Base-by-base conservation (phyloP, 2,329 filamentous ascomycete genomes). In the Westerdykella ornata region DNA sequence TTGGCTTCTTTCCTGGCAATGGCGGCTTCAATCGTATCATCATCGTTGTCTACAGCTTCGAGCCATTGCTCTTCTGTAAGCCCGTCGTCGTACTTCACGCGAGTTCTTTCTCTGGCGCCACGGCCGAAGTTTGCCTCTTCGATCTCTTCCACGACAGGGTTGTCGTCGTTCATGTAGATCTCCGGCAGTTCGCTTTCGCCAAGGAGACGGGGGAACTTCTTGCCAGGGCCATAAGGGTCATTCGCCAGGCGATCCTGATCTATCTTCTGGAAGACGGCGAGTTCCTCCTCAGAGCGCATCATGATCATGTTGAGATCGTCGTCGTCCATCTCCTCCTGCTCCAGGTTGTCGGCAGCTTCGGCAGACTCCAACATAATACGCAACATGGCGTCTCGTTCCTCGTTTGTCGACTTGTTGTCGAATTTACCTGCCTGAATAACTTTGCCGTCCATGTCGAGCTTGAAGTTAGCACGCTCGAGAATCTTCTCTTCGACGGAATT, bases 401-500 rank as follows among this genome's bases (percentile, higher is more conserved):
- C 94, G 65, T 96, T 92, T 0, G 92, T 97, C 1, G 92, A 98
- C 63, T 97, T 98, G 72, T 98, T 97, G 57, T 98, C 92, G 71
- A 98, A 98, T 63, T 94, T 94, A 81, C 92, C 92, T 45, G 92
- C 92, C 65, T 98, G 92, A 55, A 98, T 98, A 62, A 98, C 89
- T 69, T 98, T 98, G 72, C 92, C 90, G 62, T 98, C 92, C 85
- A 98, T 96, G 66, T 97, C 90, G 51, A 98, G 78, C 77, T 98
- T 98, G 78, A 85, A 98, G 53, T 95, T 85, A 2, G 92, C 92
- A 64, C 90, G 85, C 66, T 97, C 92, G 39, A 98, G 73, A 62
- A 98, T 98, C 74, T 97, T 96, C 69, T 98, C 92, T 68, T 98
- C 92, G 2, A 98, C 89, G 0, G 92, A 97, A 59, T 94, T 95